Percentiles rank a stretch among this genome's conserved stretches.
phyloP scores from a whole-genome alignment of 768 basidiomycete genomes.

The Coprinopsis marcescibilis region DNA sequence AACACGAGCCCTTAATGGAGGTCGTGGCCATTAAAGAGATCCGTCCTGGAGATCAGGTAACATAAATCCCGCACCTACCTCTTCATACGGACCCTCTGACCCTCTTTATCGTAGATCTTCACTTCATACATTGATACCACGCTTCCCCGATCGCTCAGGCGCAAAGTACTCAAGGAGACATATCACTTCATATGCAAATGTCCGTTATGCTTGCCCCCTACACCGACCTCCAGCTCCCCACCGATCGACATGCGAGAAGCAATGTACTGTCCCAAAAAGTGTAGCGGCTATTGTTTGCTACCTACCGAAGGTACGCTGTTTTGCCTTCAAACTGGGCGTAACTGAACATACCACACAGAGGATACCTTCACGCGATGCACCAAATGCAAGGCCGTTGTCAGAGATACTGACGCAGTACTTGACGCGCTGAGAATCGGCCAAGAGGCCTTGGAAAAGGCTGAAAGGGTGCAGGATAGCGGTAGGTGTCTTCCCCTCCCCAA shows the following conservation, averaged over 20 bases:
- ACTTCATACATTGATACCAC: conserved; percentile 87
- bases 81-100: neutral
- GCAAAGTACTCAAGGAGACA: conserved; percentile 53
- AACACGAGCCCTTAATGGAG: conserved; percentile 59
- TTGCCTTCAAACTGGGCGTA: neutral
- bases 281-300: conserved; percentile 57
- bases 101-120: conserved; percentile 51
- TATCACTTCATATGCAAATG: conserved; percentile 81
- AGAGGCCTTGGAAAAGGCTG: conserved; percentile 73
- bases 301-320: conserved; percentile 50
- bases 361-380: conserved; percentile 42
- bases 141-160: conserved; percentile 51
- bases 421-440: conserved; percentile 66
- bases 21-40: conserved; percentile 70
- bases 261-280: conserved; percentile 62
- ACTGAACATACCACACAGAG: conserved; percentile 31
- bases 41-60: conserved; percentile 61
- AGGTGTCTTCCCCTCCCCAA: conserved; percentile 9
- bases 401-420: conserved; percentile 45
- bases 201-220: conserved; percentile 37
- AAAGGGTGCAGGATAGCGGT: conserved; percentile 56
- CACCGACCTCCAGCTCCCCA: conserved; percentile 3
- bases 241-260: conserved; percentile 60
- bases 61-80: conserved; percentile 4
- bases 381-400: conserved; percentile 47